Evolutionary conservation across 306 rosid species (phyloP).

Genomic region (Mucuna pruriens): DNA sequence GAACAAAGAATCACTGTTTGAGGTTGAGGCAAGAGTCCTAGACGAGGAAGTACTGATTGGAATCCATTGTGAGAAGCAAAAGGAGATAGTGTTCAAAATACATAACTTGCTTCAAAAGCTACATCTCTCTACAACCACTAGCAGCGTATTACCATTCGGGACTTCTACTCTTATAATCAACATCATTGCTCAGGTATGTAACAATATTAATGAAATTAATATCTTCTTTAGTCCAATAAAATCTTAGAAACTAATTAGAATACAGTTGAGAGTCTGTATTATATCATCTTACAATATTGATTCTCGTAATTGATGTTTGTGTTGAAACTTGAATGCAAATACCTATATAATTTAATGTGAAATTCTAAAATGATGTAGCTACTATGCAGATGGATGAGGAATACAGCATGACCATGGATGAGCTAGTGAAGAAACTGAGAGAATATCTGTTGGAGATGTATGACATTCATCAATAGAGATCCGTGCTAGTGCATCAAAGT

Average conservation of each 20-base stretch:
- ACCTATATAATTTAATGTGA: background rate
- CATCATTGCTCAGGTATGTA: constrained; percentile 7
- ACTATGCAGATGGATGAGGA: background rate
- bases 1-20: constrained; percentile 6
- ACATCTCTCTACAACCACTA: background rate
- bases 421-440: background rate
- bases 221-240: background rate
- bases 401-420: background rate
- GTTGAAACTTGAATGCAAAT: background rate
- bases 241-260: background rate
- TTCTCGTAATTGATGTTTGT: background rate
- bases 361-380: constrained; percentile 5
- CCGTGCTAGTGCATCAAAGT: constrained; percentile 6
- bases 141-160: constrained; percentile 5
- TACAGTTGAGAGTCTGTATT: background rate
- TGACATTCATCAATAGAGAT: background rate
- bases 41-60: background rate
- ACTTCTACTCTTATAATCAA: background rate
- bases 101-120: background rate
- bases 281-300: background rate
- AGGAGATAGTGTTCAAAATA: background rate
- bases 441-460: background rate
- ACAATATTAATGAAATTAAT: background rate
- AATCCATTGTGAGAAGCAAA: constrained; percentile 17
- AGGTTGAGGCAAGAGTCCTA: constrained; percentile 41